Evolutionary conservation across 2,329 filamentous ascomycete species (phyloP).

Genomic region (Aspergillus hiratsukae): DNA sequence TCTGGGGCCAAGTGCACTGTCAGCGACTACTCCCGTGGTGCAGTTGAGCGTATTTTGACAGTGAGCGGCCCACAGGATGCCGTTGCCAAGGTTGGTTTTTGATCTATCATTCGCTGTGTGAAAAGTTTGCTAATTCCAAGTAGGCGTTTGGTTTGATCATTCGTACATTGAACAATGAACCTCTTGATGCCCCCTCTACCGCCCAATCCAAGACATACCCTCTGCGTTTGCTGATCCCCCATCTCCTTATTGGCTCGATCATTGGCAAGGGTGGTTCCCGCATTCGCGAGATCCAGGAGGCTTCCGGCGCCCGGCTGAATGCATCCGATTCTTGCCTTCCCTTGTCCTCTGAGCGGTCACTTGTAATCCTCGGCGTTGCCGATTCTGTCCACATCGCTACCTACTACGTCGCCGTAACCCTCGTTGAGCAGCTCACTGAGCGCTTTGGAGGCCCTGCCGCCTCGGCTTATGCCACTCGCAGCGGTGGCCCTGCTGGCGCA

Average conservation of each 20-base stretch:
- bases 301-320: slow-evolving; percentile 91
- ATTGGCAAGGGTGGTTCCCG: slow-evolving; percentile 95
- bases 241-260: slow-evolving; percentile 96
- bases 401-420: slow-evolving; percentile 97
- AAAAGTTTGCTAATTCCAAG: slow-evolving; percentile 12
- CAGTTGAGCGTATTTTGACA: slow-evolving; percentile 94
- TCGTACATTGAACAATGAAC: slow-evolving; percentile 95
- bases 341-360: slow-evolving; percentile 91
- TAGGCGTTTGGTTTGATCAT: slow-evolving; percentile 97
- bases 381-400: slow-evolving; percentile 98
- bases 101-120: slow-evolving; percentile 13
- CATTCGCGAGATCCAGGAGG: slow-evolving; percentile 97
- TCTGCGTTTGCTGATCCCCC: slow-evolving; percentile 87
- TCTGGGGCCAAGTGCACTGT: slow-evolving; percentile 98
- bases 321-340: slow-evolving; percentile 93
- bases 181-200: slow-evolving; percentile 79
- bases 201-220: slow-evolving; percentile 96
- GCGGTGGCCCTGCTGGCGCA: slow-evolving; percentile 85
- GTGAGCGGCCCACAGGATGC: slow-evolving; percentile 96
- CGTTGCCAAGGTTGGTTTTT: slow-evolving; percentile 74
- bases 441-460: slow-evolving; percentile 92
- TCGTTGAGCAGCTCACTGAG: slow-evolving; percentile 94
- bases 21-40: slow-evolving; percentile 94
- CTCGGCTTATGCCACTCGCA: slow-evolving; percentile 95
- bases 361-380: slow-evolving; percentile 95